phyloP scores from a whole-genome alignment of 2,329 filamentous ascomycete species.

The Aspergillus calidoustus region DNA sequence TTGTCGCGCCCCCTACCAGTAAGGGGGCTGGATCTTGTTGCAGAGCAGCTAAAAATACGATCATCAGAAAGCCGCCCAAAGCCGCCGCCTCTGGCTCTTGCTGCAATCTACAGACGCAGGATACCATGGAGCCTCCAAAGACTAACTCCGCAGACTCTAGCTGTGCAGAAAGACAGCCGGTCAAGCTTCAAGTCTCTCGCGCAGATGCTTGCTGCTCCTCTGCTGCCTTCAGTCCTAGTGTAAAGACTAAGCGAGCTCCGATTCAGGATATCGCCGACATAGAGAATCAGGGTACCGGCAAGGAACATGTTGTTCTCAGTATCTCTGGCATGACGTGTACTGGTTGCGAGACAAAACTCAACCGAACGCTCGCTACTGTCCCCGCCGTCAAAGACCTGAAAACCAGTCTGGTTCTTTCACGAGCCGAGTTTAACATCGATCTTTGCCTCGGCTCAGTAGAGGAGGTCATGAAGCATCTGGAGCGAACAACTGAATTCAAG shows the following conservation, averaged over 20 bases:
- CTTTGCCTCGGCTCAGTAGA: constrained; percentile 38
- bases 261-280: too few species aligned
- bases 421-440: constrained; percentile 67
- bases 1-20: constrained; percentile 1
- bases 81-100: too few species aligned
- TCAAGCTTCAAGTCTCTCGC: too few species aligned
- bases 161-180: too few species aligned
- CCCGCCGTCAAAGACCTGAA: constrained; percentile 61
- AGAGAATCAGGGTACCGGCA: constrained; percentile 26
- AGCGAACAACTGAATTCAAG: constrained; percentile 64
- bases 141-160: too few species aligned
- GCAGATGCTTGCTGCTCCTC: too few species aligned
- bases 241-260: too few species aligned
- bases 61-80: too few species aligned
- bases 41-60: too few species aligned
- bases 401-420: constrained; percentile 66
- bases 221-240: too few species aligned
- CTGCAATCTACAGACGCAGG: too few species aligned
- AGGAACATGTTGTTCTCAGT: constrained; percentile 62
- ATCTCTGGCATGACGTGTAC: constrained; percentile 75
- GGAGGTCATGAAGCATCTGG: constrained; percentile 52
- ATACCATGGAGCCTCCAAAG: too few species aligned
- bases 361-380: constrained; percentile 52
- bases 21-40: background rate
- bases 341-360: constrained; percentile 70